Evolutionary conservation across 257 asterid species (phyloP).

Genomic region (Buddleja alternifolia): DNA sequence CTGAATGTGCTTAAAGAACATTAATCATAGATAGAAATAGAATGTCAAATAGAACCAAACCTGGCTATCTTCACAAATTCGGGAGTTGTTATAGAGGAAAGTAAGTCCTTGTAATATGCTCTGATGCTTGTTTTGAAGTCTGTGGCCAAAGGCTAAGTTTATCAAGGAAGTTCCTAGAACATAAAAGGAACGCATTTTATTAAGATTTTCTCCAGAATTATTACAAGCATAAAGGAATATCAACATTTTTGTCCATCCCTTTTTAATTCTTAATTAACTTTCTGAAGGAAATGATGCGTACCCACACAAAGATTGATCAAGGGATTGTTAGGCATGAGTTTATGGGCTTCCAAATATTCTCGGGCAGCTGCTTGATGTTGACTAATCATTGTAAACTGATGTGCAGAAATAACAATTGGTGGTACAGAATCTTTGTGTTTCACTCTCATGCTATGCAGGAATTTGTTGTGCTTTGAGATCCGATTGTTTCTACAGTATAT

Average conservation of each 20-base stretch:
- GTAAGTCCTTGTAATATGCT: conserved; percentile 75
- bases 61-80: conserved; percentile 66
- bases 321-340: conserved; percentile 72
- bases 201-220: neutral
- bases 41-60: conserved; percentile 35
- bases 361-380: conserved; percentile 86
- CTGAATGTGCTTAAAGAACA: neutral
- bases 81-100: conserved; percentile 62
- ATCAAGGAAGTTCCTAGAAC: conserved; percentile 71
- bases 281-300: conserved; percentile 30
- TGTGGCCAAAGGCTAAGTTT: conserved; percentile 73
- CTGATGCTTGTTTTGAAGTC: conserved; percentile 90
- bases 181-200: neutral
- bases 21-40: neutral
- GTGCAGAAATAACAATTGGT: conserved; percentile 71
- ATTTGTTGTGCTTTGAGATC: conserved; percentile 58
- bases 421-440: conserved; percentile 73
- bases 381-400: conserved; percentile 74
- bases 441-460: conserved; percentile 58
- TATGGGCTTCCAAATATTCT: conserved; percentile 79
- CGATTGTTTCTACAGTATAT: conserved; percentile 43
- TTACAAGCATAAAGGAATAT: conserved; percentile 7
- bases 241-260: neutral
- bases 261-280: neutral
- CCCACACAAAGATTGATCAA: conserved; percentile 84